Evolutionary conservation across 2,329 filamentous ascomycete genomes (phyloP), one percentile per base, ranked within the genome.

Genomic region (Fusarium nygamai): DNA sequence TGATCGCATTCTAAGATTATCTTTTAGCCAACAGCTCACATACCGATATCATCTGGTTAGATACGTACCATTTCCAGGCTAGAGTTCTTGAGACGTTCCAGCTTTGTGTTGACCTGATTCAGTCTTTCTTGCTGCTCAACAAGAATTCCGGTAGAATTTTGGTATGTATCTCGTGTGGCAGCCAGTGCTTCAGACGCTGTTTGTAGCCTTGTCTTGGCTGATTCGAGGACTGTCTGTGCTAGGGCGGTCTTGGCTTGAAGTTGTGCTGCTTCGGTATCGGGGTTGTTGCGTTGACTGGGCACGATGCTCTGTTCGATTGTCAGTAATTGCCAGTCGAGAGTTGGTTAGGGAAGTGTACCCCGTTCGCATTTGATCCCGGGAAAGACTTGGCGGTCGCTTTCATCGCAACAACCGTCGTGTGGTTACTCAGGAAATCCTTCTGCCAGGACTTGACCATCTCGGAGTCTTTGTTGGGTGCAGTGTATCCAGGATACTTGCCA

Each of bases 31-130:
- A n/a, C 10, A 27, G 17, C 11, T 22, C 24, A 22, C 19, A 22
- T 2, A n/a, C 7, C 4, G 12, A 5, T 27, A 24, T 17, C 19
- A 3, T 1, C 1, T 12, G 8, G 3, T 22, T 16, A 20, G n/a
- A 22, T n/a, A 12, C 24, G 17, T 39, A 54, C 34, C 51, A 39
- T 54, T 17, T 29, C 34, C 19, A 39, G 34, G 24, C 8, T 19
- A 1, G 51, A 54, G 20, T 27, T n/a, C 16, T n/a, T 29, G 10
- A 39, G 24, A 17, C 33, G 19, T 11, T 54, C 34, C 5, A 54
- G 34, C 20, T 29, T 38, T 13, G 10, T 19, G 20, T 39, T 54
- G 34, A 39, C 24, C 11, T 54, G 24, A n/a, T 14, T 38, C 13
- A n/a, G 14, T 17, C 27, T 54, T 12, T 39, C 24, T n/a, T 54